phyloP scores from a whole-genome alignment of 169 alveolate species.

The Plasmodium gallinaceum region DNA sequence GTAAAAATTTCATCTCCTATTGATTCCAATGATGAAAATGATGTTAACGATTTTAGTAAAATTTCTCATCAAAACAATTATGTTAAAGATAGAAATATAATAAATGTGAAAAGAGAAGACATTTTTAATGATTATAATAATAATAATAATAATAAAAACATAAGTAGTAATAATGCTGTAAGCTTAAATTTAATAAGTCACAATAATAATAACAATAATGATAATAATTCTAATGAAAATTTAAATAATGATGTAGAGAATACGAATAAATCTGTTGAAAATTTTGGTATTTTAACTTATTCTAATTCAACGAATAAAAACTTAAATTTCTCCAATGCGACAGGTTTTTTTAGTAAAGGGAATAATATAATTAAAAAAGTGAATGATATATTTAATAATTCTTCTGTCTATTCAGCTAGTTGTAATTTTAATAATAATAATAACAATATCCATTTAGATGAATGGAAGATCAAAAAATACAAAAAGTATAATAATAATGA shows the following conservation, averaged over 20 bases:
- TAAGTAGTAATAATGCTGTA: not conserved
- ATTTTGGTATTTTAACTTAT: not conserved
- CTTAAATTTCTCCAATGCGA: not conserved
- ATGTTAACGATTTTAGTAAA: not conserved
- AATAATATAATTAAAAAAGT: not conserved
- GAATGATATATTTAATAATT: not conserved
- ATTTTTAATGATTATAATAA: not conserved
- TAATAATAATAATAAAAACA: not conserved
- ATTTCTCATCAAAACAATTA: not conserved
- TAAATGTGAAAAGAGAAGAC: constrained; percentile 9
- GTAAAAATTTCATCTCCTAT: not conserved
- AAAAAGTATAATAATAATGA: not conserved
- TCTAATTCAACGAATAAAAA: not conserved
- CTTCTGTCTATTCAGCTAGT: not conserved
- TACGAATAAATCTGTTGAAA: not conserved
- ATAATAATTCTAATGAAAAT: not conserved
- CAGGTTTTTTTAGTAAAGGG: constrained; percentile 1
- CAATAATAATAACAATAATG: constrained; percentile 1
- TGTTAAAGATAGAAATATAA: constrained; percentile 16
- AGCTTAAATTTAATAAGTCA: not conserved
- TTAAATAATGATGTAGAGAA: not conserved
- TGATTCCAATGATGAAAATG: not conserved
- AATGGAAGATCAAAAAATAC: constrained; percentile 19
- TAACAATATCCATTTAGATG: not conserved
- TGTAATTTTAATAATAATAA: not conserved